Evolutionary conservation across 768 basidiomycete species (phyloP).

Genomic region (Holtermannia corniformis): DNA sequence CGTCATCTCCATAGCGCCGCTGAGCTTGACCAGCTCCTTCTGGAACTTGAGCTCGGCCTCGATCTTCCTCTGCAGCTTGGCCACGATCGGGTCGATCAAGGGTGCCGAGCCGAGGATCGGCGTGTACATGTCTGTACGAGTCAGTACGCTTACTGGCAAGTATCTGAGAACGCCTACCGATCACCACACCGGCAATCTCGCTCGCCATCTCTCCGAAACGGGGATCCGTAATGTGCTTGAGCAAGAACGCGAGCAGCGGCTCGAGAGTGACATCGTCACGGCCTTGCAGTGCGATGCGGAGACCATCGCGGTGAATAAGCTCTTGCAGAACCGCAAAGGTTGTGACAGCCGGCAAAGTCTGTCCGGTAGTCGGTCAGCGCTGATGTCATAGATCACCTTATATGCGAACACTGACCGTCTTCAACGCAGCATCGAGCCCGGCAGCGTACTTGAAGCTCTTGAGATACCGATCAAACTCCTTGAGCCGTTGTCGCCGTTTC

Average conservation of each 20-base stretch:
- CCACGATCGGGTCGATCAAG: constrained; percentile 74
- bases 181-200: constrained; percentile 66
- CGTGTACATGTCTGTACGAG: constrained; percentile 69
- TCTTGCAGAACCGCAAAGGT: constrained; percentile 88
- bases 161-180: constrained; percentile 54
- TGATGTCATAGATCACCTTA: background rate
- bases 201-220: constrained; percentile 85
- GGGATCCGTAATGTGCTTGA: constrained; percentile 77
- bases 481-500: constrained; percentile 59
- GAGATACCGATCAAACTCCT: constrained; percentile 77
- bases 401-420: constrained; percentile 51
- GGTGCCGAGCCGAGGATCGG: constrained; percentile 90
- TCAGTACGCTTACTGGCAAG: background rate
- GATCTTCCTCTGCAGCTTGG: constrained; percentile 74
- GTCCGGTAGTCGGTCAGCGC: background rate
- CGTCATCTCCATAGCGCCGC: constrained; percentile 86
- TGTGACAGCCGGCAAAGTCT: constrained; percentile 76
- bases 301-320: constrained; percentile 80
- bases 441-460: constrained; percentile 92
- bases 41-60: constrained; percentile 78
- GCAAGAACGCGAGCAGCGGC: constrained; percentile 74
- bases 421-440: constrained; percentile 82
- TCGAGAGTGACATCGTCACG: constrained; percentile 90
- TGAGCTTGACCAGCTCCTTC: constrained; percentile 66
- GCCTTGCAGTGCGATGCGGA: constrained; percentile 73